Evolutionary conservation across 345 rosid species (phyloP).

Genomic region (Trapa incisa): DNA sequence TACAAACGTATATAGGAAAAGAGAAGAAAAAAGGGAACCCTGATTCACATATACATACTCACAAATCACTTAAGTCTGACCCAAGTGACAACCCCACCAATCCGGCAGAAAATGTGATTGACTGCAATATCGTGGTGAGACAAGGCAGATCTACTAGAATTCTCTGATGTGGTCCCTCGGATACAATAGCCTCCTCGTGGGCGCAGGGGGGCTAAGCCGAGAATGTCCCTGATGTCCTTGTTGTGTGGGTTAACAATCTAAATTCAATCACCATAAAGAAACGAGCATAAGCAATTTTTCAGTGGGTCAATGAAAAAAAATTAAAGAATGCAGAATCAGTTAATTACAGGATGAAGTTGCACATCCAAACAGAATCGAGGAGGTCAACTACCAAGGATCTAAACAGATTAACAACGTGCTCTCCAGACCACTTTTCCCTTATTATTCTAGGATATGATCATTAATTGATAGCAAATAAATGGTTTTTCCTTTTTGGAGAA

Average conservation of each 20-base stretch:
- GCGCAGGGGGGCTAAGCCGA: constrained; percentile 99
- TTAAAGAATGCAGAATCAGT: neutral
- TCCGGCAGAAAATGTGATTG: neutral
- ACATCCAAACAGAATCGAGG: neutral
- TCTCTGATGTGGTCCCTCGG: constrained; percentile 22
- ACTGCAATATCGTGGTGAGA: neutral
- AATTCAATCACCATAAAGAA: constrained; percentile 3
- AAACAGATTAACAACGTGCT: neutral
- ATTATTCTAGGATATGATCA: neutral
- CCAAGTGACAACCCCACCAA: neutral
- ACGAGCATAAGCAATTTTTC: neutral
- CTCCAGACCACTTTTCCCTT: neutral
- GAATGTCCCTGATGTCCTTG: constrained; percentile 89
- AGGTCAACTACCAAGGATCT: neutral
- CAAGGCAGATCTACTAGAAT: constrained; percentile 15
- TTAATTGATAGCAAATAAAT: neutral
- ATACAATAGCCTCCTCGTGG: constrained; percentile 71
- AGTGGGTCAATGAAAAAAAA: neutral
- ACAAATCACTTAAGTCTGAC: constrained; percentile 5
- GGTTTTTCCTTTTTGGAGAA: neutral
- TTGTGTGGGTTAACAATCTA: constrained; percentile 87
- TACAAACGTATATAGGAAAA: constrained; percentile 2
- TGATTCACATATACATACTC: constrained; percentile 8
- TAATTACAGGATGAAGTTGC: too few relatives aligned
- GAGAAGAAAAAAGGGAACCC: neutral